phyloP scores from a whole-genome alignment of 2,329 filamentous ascomycete genomes.

The Trichoderma atroviride region DNA sequence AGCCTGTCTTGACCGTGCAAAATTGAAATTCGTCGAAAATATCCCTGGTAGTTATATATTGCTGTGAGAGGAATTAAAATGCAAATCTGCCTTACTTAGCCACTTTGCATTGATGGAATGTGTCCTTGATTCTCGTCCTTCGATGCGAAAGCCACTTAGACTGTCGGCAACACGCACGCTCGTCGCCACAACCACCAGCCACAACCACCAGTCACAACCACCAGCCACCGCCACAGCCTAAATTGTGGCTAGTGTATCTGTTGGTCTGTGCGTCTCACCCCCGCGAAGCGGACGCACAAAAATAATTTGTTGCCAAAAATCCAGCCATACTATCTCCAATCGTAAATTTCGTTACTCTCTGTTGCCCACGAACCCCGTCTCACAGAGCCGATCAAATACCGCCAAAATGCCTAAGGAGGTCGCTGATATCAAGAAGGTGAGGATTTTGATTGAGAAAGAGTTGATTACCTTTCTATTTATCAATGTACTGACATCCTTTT shows the following conservation, averaged over 20 bases:
- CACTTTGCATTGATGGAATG: slow-evolving; percentile 8
- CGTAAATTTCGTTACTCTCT: slow-evolving; percentile 25
- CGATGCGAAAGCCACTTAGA: slow-evolving; percentile 17
- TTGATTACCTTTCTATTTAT: background rate
- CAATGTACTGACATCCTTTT: slow-evolving; percentile 38
- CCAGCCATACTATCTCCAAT: slow-evolving; percentile 28
- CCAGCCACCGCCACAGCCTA: slow-evolving; percentile 2
- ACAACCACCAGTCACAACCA: slow-evolving; percentile 21
- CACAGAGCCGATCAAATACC: slow-evolving; percentile 44
- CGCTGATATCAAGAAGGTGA: slow-evolving; percentile 90
- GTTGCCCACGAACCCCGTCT: slow-evolving; percentile 30
- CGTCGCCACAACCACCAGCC: slow-evolving; percentile 27
- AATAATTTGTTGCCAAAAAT: slow-evolving; percentile 34
- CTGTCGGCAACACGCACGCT: slow-evolving; percentile 2
- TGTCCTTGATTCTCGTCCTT: slow-evolving; percentile 19
- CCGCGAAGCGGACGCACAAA: slow-evolving; percentile 37
- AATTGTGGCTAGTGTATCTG: background rate
- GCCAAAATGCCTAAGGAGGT: slow-evolving; percentile 97
- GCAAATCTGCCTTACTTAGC: background rate
- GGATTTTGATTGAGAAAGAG: slow-evolving; percentile 27
- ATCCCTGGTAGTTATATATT: background rate
- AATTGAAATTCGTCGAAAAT: background rate
- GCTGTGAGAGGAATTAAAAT: background rate
- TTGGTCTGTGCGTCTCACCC: slow-evolving; percentile 33
- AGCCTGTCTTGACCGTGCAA: background rate